Evolutionary conservation across 2,329 filamentous ascomycete species (phyloP), one percentile per base, ranked within the genome.

Genomic region (Stagonosporopsis tanaceti): DNA sequence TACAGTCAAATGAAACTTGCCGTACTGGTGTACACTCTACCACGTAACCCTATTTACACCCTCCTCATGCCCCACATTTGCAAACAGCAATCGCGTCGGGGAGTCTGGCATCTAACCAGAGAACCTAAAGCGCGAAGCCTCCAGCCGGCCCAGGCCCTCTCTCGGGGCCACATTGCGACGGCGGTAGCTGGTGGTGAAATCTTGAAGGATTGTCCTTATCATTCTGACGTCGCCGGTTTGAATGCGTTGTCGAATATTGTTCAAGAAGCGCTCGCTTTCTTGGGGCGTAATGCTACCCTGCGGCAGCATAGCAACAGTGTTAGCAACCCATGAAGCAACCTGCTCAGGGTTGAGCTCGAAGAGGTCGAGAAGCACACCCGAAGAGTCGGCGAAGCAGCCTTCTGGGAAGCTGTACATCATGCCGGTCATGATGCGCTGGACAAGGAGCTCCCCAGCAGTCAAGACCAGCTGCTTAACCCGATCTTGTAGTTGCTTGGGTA

Each of bases 351-450:
- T 82, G 38, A 98, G 81, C 75, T 97, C 90, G 73, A 99, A 97
- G 63, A 98, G 83, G 3, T 89, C 89, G 59, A 99, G 86, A 50
- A 99, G 80, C n/a, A 97, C 92, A 4, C 93, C 93, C 46, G 92
- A 97, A 15, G 93, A 93, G 73, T 99, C 95, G 0, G 93, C 89
- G 72, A 98, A 96, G 78, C 93, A 97, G 76, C 98, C 95, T 40
- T 91, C 87, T 0, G 95, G 96, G 79, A 99, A 99, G 0, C 90
- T 96, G 75, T 97, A 97, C 94, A 99, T 98, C 93, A 99, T 96
- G 59, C 95, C 95, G 1, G 93, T 95, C 80, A 99, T 84, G 56
- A 96, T 89, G 62, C 93, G 90, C 77, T 97, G 94, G 7, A 95
- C 89, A 27, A 99, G 82, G 53, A 87, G 80, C 69, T 92, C 89